Base-by-base conservation (phyloP, 2,329 filamentous ascomycete species). In the Penicillium hordei region DNA sequence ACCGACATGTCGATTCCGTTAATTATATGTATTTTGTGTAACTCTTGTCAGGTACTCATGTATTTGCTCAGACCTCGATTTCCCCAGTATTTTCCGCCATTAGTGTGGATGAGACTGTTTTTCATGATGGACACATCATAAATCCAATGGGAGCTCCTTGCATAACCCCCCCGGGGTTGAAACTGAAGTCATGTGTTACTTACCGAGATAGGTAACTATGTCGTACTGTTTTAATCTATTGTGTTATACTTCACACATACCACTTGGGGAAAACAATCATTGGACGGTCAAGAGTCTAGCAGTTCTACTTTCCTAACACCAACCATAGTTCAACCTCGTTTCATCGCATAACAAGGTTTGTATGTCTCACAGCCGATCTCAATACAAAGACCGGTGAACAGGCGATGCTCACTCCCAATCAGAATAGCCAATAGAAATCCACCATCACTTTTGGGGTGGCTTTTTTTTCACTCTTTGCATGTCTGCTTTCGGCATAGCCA, bases 121-220 rank as follows among this genome's bases (percentile, higher is more conserved):
- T 25, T 56, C 23, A 39, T 19, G 13, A 31, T 36, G 3, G 36
- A 60, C 12, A 31, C 40, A 45, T 59, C 52, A 53, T 19, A 55
- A 54, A 40, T 61, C 19, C 38, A 33, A 34, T 19, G 36, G 27
- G 17, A 39, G 33, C 43, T 56, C 52, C 59, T 61, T 61, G 52
- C 58, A 61, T 48, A 31, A 40, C 10, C 6, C 25, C 15, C 36
- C 25, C 23, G 42, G 21, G 21, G 40, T 53, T 27, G 33, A 49
- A 13, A 33, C 17, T 34, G 21, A 45, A 38, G n/a, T 38, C 21
- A 42, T 8, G 48, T 33, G 19, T 8, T 34, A 52, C 29, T 21
- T 46, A 27, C 21, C 10, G 12, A 29, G 8, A 34, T 46, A 23
- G 42, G 10, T 43, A 23, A 3, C 3, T 23, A 40, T 33, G 44